phyloP scores from a whole-genome alignment of 169 alveolate species.

The Eimeria mitis region DNA sequence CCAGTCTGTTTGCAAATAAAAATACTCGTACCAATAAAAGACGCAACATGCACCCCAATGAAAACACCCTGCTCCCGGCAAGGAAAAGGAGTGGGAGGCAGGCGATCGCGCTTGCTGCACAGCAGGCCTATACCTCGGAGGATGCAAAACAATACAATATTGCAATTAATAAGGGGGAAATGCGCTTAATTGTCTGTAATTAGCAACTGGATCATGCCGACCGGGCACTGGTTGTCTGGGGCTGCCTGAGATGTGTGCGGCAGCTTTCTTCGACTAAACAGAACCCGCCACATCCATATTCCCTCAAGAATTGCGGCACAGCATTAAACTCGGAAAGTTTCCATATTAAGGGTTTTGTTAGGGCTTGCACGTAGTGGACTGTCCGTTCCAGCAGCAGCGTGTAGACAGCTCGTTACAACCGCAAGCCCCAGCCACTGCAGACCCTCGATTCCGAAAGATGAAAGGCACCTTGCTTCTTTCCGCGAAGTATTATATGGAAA shows the following conservation, averaged over 20 bases:
- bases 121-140: background rate
- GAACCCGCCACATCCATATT: background rate
- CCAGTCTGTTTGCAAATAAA: background rate
- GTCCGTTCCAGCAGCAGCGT: background rate
- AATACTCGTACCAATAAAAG: background rate
- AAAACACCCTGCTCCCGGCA: background rate
- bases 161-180: background rate
- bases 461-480: background rate
- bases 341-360: background rate
- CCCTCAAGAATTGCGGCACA: background rate
- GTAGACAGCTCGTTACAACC: background rate
- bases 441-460: background rate
- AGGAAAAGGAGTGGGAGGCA: too few relatives aligned
- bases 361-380: background rate
- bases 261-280: background rate
- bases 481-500: background rate
- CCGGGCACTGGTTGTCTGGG: background rate
- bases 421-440: conserved; percentile 16
- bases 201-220: background rate
- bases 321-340: background rate
- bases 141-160: background rate
- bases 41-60: background rate
- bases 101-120: background rate
- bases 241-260: background rate
- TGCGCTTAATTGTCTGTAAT: background rate